Evolutionary conservation across 768 basidiomycete species (phyloP).

Genomic region (Chalciporus chontae): DNA sequence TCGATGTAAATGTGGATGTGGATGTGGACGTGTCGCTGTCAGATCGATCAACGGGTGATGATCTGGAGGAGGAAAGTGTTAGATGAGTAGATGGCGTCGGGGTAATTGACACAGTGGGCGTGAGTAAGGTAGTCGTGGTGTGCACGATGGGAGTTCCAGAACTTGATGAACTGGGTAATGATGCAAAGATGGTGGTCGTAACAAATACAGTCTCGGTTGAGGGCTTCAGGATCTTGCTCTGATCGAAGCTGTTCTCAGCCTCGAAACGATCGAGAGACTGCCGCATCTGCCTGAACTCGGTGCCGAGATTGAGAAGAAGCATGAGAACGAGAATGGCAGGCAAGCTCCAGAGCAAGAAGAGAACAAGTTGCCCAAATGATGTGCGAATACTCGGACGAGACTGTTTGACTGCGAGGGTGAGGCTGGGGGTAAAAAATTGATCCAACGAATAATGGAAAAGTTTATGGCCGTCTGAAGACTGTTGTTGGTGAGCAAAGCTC

Average conservation of each 20-base stretch:
- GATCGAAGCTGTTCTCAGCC: constrained; percentile 6
- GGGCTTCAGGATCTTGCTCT: constrained; percentile 1
- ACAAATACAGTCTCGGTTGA: constrained; percentile 27
- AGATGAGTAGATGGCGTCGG: constrained; percentile 5
- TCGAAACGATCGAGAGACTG: constrained; percentile 22
- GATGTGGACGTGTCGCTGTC: constrained; percentile 7
- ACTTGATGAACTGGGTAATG: constrained; percentile 5
- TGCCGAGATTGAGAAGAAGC: constrained; percentile 23
- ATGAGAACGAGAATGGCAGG: constrained; percentile 16
- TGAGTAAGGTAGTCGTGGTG: constrained; percentile 1
- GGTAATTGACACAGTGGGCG: constrained; percentile 8
- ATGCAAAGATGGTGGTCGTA: constrained; percentile 25
- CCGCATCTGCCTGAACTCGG: constrained; percentile 26
- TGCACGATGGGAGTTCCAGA: constrained; percentile 2
- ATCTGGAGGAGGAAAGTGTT: constrained; percentile 4
- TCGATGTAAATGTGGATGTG: constrained; percentile 5
- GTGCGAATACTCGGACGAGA: constrained; percentile 3
- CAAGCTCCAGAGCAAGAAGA: constrained; percentile 13
- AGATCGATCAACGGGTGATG: constrained; percentile 9
- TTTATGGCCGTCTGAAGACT: constrained; percentile 37
- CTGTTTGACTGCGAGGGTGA: constrained; percentile 35
- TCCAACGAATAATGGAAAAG: constrained; percentile 56
- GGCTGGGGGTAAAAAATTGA: constrained; percentile 55
- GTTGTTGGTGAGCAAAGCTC: constrained; percentile 54
- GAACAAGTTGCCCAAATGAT: constrained; percentile 11